These are phyloP conservation scores for Fusarium pininemorale DNA, from an alignment of 2,329 filamentous ascomycete genomes.

Conservation along the genomic window DNA sequence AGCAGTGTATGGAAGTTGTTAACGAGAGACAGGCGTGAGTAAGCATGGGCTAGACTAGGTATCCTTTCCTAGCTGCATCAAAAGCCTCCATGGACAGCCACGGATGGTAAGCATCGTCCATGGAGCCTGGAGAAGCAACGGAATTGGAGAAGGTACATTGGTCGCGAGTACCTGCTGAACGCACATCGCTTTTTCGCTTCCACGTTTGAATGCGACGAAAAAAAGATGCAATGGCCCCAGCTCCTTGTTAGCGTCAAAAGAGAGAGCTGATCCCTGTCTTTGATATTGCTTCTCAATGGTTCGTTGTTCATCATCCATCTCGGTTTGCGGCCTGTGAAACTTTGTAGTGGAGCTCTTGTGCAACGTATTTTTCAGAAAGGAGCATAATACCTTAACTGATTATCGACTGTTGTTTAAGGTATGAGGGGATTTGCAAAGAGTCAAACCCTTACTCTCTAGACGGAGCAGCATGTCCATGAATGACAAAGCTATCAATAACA, in stretches of 20 bases:
- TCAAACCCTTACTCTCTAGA: not conserved
- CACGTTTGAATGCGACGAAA: constrained; percentile 7
- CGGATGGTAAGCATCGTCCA: not conserved
- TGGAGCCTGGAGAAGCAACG: not conserved
- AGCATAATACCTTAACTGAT: not conserved
- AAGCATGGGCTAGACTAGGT: not conserved
- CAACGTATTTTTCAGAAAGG: not conserved
- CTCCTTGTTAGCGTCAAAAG: constrained; percentile 19
- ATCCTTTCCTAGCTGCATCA: not conserved
- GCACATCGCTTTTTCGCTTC: constrained; percentile 7
- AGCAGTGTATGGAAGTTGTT: not conserved
- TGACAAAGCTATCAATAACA: not conserved
- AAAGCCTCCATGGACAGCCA: constrained; percentile 17
- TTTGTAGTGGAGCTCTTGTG: constrained; percentile 26
- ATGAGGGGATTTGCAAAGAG: not conserved
- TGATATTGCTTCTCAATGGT: constrained; percentile 7
- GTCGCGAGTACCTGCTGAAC: constrained; percentile 15
- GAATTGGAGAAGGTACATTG: constrained; percentile 23
- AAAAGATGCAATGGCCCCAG: constrained; percentile 36
- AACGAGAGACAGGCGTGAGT: constrained; percentile 5
- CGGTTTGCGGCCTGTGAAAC: constrained; percentile 33
- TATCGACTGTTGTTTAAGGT: not conserved
- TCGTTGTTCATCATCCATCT: constrained; percentile 23
- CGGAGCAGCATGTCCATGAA: not conserved
- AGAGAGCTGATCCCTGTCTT: constrained; percentile 21